phyloP scores from a whole-genome alignment of 148 eudicot genomes.

The Gaultheria prostrata region DNA sequence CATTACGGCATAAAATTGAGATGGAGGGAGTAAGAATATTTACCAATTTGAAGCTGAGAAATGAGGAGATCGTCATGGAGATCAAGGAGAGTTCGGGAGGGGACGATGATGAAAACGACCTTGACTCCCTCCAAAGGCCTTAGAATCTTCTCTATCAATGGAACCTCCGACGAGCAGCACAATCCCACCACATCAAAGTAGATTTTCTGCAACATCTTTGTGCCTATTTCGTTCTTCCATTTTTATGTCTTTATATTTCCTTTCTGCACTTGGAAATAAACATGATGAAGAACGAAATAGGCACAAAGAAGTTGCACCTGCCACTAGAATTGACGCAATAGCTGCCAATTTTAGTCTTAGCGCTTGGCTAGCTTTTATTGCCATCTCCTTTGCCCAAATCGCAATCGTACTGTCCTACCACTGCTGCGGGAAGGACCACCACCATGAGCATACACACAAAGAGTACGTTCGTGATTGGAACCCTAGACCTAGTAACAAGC shows the following conservation, averaged over 20 bases:
- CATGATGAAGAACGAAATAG: too few species aligned
- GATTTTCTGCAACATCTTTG: conserved; percentile 45
- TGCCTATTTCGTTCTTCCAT: not conserved
- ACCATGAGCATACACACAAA: too few species aligned
- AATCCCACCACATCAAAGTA: conserved; percentile 78
- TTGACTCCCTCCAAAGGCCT: conserved; percentile 58
- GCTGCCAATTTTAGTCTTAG: too few species aligned
- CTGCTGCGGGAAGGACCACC: too few species aligned
- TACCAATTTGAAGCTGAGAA: conserved; percentile 67
- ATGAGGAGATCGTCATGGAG: conserved; percentile 57
- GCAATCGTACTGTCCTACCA: too few species aligned
- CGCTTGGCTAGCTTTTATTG: too few species aligned
- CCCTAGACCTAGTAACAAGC: too few species aligned
- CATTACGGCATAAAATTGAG: not conserved
- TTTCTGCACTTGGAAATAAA: not conserved
- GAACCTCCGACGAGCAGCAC: conserved; percentile 77
- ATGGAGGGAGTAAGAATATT: not conserved
- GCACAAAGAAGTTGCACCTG: too few species aligned
- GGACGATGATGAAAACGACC: conserved; percentile 59
- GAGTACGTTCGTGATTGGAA: too few species aligned
- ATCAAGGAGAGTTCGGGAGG: conserved; percentile 73
- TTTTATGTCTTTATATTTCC: not conserved
- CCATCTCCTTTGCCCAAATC: too few species aligned
- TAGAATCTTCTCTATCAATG: conserved; percentile 64
- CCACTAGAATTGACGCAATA: too few species aligned